Evolutionary conservation across 495 filamentous ascomycete species (phyloP).

Genomic region (Parathielavia appendiculata): DNA sequence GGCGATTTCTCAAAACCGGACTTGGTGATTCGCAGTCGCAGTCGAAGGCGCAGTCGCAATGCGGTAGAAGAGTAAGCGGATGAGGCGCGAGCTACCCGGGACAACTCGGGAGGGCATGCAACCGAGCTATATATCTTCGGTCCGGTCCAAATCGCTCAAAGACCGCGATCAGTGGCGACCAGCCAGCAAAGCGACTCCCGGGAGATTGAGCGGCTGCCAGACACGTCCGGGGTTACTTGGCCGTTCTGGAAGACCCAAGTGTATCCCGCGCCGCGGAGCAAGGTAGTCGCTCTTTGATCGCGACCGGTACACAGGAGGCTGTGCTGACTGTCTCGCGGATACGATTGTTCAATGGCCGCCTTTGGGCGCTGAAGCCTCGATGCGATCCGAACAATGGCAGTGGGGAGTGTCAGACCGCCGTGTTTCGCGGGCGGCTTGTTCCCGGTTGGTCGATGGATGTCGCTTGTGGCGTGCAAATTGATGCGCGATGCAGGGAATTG

Average conservation of each 20-base stretch:
- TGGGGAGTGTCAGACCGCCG: constrained; percentile 6
- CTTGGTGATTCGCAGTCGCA: background rate
- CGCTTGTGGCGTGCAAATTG: background rate
- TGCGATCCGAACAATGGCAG: constrained; percentile 10
- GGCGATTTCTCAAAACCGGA: background rate
- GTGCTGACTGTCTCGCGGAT: constrained; percentile 5
- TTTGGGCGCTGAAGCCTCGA: constrained; percentile 15
- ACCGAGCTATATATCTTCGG: constrained; percentile 13
- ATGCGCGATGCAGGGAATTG: background rate
- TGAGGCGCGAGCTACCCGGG: constrained; percentile 5
- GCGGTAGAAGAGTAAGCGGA: background rate
- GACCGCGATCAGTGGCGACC: background rate
- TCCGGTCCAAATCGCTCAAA: background rate
- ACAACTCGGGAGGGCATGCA: background rate
- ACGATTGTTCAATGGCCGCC: constrained; percentile 8
- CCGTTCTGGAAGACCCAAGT: background rate
- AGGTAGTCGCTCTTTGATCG: constrained; percentile 1
- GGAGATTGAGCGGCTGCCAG: background rate
- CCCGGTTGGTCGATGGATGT: constrained; percentile 9
- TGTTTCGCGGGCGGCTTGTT: constrained; percentile 13
- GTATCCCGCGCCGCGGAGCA: background rate
- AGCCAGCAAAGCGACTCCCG: background rate
- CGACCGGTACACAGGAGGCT: background rate
- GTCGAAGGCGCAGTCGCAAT: background rate
- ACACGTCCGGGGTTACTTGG: background rate